These are phyloP conservation scores for Primulina tabacum DNA, from an alignment of 257 asterid species.

Conservation along the genomic window DNA sequence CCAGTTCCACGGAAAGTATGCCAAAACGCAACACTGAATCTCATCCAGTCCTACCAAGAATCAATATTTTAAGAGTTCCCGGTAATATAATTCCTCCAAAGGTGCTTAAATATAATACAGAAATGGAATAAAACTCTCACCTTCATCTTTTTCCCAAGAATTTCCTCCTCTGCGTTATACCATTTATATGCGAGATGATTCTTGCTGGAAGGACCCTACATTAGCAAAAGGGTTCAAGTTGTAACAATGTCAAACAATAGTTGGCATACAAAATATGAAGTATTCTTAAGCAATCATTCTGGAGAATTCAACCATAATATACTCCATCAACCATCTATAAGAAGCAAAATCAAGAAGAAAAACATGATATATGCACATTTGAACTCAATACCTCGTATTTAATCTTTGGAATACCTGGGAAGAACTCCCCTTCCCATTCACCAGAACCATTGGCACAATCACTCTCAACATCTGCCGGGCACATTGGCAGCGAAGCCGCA, in stretches of 20 bases:
- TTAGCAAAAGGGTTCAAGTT: neutral
- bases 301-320: neutral
- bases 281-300: neutral
- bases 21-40: constrained; percentile 98
- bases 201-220: constrained; percentile 86
- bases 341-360: neutral
- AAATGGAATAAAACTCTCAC: constrained; percentile 33
- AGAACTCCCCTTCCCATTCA: constrained; percentile 86
- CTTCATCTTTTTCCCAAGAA: constrained; percentile 97
- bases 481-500: constrained; percentile 70
- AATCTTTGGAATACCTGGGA: constrained; percentile 74
- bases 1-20: constrained; percentile 99
- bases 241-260: neutral
- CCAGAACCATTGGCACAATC: constrained; percentile 46
- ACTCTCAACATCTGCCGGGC: constrained; percentile 64
- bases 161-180: constrained; percentile 88
- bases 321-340: neutral
- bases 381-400: constrained; percentile 65
- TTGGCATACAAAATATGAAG: neutral
- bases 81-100: constrained; percentile 5
- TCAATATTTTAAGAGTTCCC: neutral
- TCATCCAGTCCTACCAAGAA: constrained; percentile 73
- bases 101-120: constrained; percentile 5
- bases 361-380: neutral
- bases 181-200: constrained; percentile 83